A percentile compares a stretch with the other conserved stretches of the same genome.
phyloP scores from a whole-genome alignment of 371 early-diverging fungal species.

The Mucor plumbeus region DNA sequence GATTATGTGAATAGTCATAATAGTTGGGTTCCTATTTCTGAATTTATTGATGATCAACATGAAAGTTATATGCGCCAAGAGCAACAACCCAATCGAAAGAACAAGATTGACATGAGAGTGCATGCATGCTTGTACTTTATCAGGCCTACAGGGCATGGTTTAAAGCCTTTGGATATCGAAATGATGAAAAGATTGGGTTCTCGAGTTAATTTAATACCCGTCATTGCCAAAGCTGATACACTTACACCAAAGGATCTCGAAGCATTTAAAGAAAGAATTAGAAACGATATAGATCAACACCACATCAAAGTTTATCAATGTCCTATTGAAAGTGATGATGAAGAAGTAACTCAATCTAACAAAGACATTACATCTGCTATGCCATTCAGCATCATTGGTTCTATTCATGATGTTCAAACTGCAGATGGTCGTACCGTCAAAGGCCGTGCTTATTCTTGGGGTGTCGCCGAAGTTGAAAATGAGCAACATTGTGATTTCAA shows the following conservation, averaged over 20 bases:
- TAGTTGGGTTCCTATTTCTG: conserved; percentile 74
- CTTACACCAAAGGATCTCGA: conserved; percentile 80
- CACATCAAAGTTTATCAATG: conserved; percentile 79
- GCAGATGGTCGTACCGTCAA: conserved; percentile 78
- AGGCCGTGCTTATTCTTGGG: conserved; percentile 94
- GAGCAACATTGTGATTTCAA: conserved; percentile 91
- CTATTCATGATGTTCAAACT: conserved; percentile 78
- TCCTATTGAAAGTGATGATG: conserved; percentile 87
- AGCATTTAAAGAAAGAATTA: conserved; percentile 78
- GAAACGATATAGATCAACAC: conserved; percentile 74
- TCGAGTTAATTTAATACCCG: conserved; percentile 89
- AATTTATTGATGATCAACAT: conserved; percentile 94
- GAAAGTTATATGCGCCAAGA: conserved; percentile 85
- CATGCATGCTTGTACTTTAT: conserved; percentile 95
- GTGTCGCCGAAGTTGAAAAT: conserved; percentile 92
- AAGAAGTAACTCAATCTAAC: conserved; percentile 75
- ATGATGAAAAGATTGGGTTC: conserved; percentile 86
- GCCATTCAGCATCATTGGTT: conserved; percentile 96
- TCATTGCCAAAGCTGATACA: conserved; percentile 74
- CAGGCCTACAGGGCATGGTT: conserved; percentile 84
- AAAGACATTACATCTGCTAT: conserved; percentile 82
- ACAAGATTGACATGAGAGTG: conserved; percentile 73
- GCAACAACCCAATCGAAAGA: conserved; percentile 56
- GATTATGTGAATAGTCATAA: conserved; percentile 79
- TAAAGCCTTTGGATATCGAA: conserved; percentile 92